Evolutionary conservation across 2,329 filamentous ascomycete species (phyloP).

Genomic region (Escovopsis sp.): DNA sequence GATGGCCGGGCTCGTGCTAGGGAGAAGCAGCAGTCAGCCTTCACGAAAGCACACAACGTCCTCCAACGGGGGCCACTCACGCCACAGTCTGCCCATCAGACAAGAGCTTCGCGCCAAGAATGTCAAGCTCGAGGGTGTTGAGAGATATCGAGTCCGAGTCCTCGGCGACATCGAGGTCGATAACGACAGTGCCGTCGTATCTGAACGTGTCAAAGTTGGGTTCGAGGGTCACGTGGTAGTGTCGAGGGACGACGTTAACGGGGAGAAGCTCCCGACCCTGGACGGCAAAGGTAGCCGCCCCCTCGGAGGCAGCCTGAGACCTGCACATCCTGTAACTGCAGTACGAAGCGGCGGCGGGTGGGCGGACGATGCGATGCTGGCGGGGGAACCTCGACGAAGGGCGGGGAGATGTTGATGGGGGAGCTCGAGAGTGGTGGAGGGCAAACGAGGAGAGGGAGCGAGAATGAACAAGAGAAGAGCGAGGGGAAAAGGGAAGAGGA

Average conservation of each 20-base stretch:
- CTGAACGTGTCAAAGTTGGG: constrained; percentile 79
- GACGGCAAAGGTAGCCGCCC: constrained; percentile 5
- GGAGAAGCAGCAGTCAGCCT: constrained; percentile 2
- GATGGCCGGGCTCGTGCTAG: constrained; percentile 28
- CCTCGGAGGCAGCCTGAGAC: constrained; percentile 4
- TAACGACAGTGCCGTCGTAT: constrained; percentile 70
- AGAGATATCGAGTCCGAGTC: constrained; percentile 75
- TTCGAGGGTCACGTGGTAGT: constrained; percentile 87
- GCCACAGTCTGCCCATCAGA: constrained; percentile 35
- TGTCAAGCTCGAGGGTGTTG: constrained; percentile 76
- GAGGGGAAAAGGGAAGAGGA: neutral
- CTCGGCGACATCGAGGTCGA: constrained; percentile 76
- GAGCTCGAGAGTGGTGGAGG: neutral
- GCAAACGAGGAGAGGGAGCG: neutral
- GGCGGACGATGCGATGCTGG: neutral
- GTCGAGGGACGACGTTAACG: constrained; percentile 76
- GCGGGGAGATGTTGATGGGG: neutral
- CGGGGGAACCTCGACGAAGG: neutral
- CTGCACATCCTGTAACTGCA: constrained; percentile 6
- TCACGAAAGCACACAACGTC: neutral
- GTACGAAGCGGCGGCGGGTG: neutral
- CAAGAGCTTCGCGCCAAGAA: constrained; percentile 46
- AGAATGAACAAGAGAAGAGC: neutral
- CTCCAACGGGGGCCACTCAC: constrained; percentile 13
- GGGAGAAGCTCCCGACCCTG: constrained; percentile 65